These are phyloP conservation scores for Lactarius deliciosus DNA, from an alignment of 768 basidiomycete species.

Conservation along the genomic window DNA sequence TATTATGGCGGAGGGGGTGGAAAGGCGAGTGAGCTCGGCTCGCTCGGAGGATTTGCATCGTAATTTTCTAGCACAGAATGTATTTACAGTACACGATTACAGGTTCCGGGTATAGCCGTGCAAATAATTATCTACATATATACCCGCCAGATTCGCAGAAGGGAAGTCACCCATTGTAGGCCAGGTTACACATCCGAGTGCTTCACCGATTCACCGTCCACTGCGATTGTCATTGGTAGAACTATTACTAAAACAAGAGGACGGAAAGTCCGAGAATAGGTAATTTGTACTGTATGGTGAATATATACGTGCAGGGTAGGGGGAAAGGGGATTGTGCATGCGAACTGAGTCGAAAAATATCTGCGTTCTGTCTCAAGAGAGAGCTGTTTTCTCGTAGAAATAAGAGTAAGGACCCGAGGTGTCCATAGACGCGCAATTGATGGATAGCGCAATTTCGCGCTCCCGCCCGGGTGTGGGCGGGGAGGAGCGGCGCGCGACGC, in stretches of 20 bases:
- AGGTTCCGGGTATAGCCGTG: too few species aligned
- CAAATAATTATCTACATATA: too few species aligned
- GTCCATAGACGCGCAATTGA: conserved; percentile 6
- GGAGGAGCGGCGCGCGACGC: conserved; percentile 25
- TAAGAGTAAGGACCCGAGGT: conserved; percentile 4
- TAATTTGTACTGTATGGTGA: conserved; percentile 24
- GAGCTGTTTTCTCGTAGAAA: conserved; percentile 3
- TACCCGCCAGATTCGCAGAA: too few species aligned
- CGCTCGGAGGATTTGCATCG: too few species aligned
- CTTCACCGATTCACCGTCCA: conserved; percentile 13
- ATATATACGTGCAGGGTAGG: conserved; percentile 28
- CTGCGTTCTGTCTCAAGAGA: conserved; percentile 7
- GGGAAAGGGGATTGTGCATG: conserved; percentile 20
- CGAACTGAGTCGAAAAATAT: conserved; percentile 9
- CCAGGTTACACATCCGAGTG: too few species aligned
- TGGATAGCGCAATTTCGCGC: conserved; percentile 5
- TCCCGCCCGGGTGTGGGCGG: conserved; percentile 18
- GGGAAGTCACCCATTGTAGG: too few species aligned
- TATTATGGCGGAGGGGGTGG: too few species aligned
- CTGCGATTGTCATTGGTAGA: conserved; percentile 23
- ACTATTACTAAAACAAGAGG: conserved; percentile 28
- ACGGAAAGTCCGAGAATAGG: conserved; percentile 20
- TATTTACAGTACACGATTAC: too few species aligned
- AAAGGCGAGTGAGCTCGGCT: too few species aligned
- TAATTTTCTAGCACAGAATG: too few species aligned